Conservation (phyloP, 352 stramenopile genomes). For the Pythium periplocum region DNA sequence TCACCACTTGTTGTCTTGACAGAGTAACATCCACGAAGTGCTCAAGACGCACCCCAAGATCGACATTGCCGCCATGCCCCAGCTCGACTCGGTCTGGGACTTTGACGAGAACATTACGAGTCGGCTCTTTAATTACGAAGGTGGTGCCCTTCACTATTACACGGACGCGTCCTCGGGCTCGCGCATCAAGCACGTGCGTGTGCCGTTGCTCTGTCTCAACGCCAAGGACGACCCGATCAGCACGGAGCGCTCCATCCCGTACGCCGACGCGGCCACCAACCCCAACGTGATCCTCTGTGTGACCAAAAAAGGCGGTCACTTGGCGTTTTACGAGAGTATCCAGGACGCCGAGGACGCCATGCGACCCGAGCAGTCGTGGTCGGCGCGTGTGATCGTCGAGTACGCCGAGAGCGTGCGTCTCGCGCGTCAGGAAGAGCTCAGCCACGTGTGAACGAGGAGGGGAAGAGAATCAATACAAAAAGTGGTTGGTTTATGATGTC, state of each 20-base stretch:
- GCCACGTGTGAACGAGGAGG: no score
- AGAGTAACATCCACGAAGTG: slow-evolving; percentile 46
- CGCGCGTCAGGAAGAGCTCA: no score
- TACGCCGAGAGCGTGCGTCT: slow-evolving; percentile 37
- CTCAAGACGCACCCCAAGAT: slow-evolving; percentile 35
- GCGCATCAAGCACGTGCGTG: slow-evolving; percentile 21
- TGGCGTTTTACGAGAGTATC: slow-evolving; percentile 44
- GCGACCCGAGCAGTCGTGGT: slow-evolving; percentile 15
- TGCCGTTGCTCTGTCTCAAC: slow-evolving; percentile 49
- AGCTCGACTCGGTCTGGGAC: slow-evolving; percentile 30
- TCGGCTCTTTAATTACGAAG: slow-evolving; percentile 35
- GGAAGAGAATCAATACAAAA: no score
- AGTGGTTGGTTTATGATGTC: no score
- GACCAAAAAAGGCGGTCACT: slow-evolving; percentile 48
- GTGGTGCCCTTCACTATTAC: slow-evolving; percentile 42
- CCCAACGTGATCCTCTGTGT: slow-evolving; percentile 50
- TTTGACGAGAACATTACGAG: slow-evolving; percentile 52
- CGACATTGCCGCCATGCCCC: slow-evolving; percentile 36
- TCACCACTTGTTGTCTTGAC: background rate
- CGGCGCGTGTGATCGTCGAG: slow-evolving; percentile 31
- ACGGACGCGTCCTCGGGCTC: slow-evolving; percentile 30
- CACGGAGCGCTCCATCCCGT: slow-evolving; percentile 22
- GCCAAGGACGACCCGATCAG: slow-evolving; percentile 46
- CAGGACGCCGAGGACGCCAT: background rate
- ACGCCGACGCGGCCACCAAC: slow-evolving; percentile 30